Evolutionary conservation across 352 stramenopile genomes (phyloP).

Genomic region (Phytophthora foliorum): DNA sequence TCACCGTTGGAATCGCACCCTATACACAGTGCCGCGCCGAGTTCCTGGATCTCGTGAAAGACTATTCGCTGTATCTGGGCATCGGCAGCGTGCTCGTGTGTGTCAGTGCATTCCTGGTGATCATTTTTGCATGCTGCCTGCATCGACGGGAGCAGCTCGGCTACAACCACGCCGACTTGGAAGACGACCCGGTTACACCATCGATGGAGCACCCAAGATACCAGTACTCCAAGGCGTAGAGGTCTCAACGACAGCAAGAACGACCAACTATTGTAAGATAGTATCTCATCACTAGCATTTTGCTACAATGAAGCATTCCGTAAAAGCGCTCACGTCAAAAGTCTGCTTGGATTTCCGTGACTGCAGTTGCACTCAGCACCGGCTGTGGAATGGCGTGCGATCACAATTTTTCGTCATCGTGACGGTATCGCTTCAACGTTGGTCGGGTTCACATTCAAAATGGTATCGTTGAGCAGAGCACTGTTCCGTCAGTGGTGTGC

Average conservation of each 20-base stretch:
- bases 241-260: constrained; percentile 8
- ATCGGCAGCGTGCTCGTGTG: constrained; percentile 50
- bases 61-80: constrained; percentile 49
- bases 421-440: too few relatives aligned
- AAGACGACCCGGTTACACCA: constrained; percentile 28
- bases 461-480: too few relatives aligned
- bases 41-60: constrained; percentile 58
- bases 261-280: constrained; percentile 32
- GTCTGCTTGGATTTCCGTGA: constrained; percentile 7
- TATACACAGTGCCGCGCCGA: constrained; percentile 59
- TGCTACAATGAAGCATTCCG: not conserved
- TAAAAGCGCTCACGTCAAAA: not conserved
- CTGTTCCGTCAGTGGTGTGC: too few relatives aligned
- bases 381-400: not conserved
- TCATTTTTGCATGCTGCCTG: constrained; percentile 57
- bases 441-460: too few relatives aligned
- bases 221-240: constrained; percentile 45
- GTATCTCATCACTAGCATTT: not conserved
- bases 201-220: constrained; percentile 23
- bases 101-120: constrained; percentile 50
- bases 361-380: constrained; percentile 16
- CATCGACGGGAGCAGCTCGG: constrained; percentile 39
- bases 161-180: constrained; percentile 16
- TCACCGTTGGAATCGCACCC: constrained; percentile 47
- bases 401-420: too few relatives aligned